Evolutionary conservation across 2,329 filamentous ascomycete genomes (phyloP), one percentile per base, ranked within the genome.

Genomic region (Fusarium chlamydosporum): DNA sequence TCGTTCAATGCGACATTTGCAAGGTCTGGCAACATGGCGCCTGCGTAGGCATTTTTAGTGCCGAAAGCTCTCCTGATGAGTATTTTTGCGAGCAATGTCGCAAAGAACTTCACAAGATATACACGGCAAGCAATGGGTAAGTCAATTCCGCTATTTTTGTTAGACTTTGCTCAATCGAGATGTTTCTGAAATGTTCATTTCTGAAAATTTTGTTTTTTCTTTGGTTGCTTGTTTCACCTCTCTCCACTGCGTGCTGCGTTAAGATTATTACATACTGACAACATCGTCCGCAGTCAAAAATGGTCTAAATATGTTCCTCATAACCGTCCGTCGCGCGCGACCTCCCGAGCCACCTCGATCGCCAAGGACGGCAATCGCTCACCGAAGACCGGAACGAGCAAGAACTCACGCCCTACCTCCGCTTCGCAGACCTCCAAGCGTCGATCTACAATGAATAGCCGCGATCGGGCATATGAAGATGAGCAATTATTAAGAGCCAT

Each of bases 1-100:
- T 97, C 81, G 94, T 99, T 71, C 95, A 98, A 83, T 99, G 96
- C 86, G 96, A 98, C 81, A 86, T 92, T 69, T 99, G 96, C 84
- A 96, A 97, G 78, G 96, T 98, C 68, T 99, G 95, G 96, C 96
- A 99, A 79, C 96, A 99, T 78, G 96, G 96, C 75, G 95, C 94
- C 64, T 99, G 96, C 77, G 95, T 99, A 62, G 95, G 96, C 64
- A 97, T 99, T 76, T 94, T 97, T 83, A 96, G 96, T 72, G 95
- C 97, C 80, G 91, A 92, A 72, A 91, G 92, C 78, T 95, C 93
- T 70, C 96, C 96, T 11, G 95, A 98, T 56, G 94, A 98, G 79
- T 99, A 99, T 82, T 99, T 96, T 77, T 99, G 96, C 81, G 96
- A 99, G 82, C 88, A 93, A 79, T 99, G 96, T 81, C 90, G 92